Evolutionary conservation across 345 rosid species (phyloP).

Genomic region (thale cress (Arabidopsis thaliana)): TAIR10.1 NC_003070.9:11978001-11978500

Average conservation of each 20-base stretch:
- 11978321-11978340: slow-evolving; percentile 82
- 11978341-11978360: slow-evolving; percentile 86
- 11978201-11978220: slow-evolving; percentile 18
- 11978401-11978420: slow-evolving; percentile 85
- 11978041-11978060: slow-evolving; percentile 96
- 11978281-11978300: slow-evolving; percentile 98
- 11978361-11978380: slow-evolving; percentile 77
- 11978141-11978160: slow-evolving; percentile 75
- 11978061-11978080: slow-evolving; percentile 95
- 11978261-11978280: background rate
- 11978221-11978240: slow-evolving; percentile 12
- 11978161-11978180: slow-evolving; percentile 41
- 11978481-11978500: background rate
- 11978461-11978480: background rate
- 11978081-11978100: slow-evolving; percentile 93
- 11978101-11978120: slow-evolving; percentile 88
- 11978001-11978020: slow-evolving; percentile 65
- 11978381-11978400: slow-evolving; percentile 95
- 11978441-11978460: slow-evolving; percentile 47
- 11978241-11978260: background rate
- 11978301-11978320: slow-evolving; percentile 92
- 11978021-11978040: slow-evolving; percentile 86
- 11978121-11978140: slow-evolving; percentile 98
- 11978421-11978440: slow-evolving; percentile 63
- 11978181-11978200: background rate